phyloP scores from a whole-genome alignment of 192 early-diverging fungal genomes.

The Haplosporangium gracile region DNA sequence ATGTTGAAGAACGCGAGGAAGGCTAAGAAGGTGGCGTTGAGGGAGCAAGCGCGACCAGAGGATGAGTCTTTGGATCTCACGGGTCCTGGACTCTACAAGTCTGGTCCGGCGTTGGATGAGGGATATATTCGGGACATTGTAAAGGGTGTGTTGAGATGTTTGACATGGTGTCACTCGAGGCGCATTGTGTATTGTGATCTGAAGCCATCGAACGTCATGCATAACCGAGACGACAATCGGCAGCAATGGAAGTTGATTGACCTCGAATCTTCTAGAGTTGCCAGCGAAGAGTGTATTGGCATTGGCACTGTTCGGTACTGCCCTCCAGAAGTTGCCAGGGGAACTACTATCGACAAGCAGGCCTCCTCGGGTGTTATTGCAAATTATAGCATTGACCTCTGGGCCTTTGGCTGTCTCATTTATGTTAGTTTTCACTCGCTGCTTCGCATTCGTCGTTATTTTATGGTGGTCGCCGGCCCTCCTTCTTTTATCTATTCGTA shows the following conservation, averaged over 20 bases:
- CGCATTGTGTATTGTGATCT: constrained; percentile 66
- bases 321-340: constrained; percentile 63
- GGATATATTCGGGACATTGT: constrained; percentile 42
- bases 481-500: background rate
- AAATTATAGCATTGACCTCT: constrained; percentile 62
- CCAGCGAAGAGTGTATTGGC: constrained; percentile 61
- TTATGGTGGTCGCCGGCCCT: no score
- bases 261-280: constrained; percentile 61
- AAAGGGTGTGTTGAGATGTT: constrained; percentile 56
- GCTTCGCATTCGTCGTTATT: background rate
- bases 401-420: constrained; percentile 65
- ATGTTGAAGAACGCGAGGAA: constrained; percentile 53
- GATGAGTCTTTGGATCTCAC: constrained; percentile 30
- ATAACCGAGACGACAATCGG: constrained; percentile 43
- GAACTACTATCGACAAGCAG: constrained; percentile 60
- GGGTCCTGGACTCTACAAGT: constrained; percentile 33
- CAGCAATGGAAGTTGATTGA: constrained; percentile 66
- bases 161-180: constrained; percentile 61
- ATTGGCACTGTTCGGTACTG: constrained; percentile 66
- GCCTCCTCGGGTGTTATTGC: constrained; percentile 61
- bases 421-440: constrained; percentile 47
- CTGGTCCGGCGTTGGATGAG: constrained; percentile 41
- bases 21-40: constrained; percentile 46
- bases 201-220: constrained; percentile 70
- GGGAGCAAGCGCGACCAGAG: constrained; percentile 17